Conservation (phyloP, 2,329 filamentous ascomycete genomes). For the Curvularia hawaiiensis region DNA sequence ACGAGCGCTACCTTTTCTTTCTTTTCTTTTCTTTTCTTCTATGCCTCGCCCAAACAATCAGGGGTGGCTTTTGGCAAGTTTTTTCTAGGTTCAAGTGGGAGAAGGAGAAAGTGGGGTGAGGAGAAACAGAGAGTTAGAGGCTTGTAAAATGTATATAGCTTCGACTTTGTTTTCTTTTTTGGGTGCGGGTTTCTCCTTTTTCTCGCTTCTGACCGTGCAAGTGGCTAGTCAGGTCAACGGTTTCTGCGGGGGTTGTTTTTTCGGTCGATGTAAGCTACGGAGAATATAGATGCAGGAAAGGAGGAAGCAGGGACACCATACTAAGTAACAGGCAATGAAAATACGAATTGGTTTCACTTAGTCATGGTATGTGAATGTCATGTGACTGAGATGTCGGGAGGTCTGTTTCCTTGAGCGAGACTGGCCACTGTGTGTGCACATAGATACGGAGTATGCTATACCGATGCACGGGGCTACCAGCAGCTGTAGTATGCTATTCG, state of each 20-base stretch:
- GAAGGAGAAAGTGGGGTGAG: no score
- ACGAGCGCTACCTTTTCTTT: background rate
- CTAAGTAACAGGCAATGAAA: background rate
- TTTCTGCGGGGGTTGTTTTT: background rate
- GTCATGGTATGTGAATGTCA: background rate
- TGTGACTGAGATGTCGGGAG: background rate
- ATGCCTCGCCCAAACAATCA: background rate
- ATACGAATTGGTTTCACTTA: background rate
- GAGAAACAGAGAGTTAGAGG: background rate
- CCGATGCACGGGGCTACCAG: no score
- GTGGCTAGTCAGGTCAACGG: background rate
- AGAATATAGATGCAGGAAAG: background rate
- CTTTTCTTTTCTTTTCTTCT: background rate
- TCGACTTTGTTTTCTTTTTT: background rate
- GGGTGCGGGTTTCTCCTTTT: background rate
- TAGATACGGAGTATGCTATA: no score
- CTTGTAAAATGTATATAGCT: slow-evolving; percentile 1
- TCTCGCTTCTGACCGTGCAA: no score
- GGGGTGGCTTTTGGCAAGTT: background rate
- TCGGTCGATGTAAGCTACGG: background rate
- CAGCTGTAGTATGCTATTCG: no score
- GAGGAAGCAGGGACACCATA: background rate
- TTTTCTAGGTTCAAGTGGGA: background rate
- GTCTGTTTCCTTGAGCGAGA: background rate
- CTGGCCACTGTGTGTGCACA: no score